These are phyloP conservation scores for Vigna unguiculata DNA, from an alignment of 306 rosid species.

Conservation along the genomic window DNA sequence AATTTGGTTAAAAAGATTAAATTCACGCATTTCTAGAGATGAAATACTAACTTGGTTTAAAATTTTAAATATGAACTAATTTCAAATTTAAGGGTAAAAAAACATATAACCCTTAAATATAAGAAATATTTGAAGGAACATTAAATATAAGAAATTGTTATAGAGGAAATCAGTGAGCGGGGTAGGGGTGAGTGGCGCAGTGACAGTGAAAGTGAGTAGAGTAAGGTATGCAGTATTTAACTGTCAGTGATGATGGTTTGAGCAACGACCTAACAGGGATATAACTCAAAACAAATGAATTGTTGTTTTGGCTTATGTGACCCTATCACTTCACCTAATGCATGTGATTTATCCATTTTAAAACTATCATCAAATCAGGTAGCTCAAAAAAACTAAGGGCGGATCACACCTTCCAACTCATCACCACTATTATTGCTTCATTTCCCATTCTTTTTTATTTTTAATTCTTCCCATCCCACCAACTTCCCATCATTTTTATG, in stretches of 20 bases:
- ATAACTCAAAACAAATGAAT: slow-evolving; percentile 13
- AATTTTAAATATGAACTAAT: too few species aligned
- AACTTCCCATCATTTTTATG: neutral
- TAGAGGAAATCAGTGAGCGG: slow-evolving; percentile 58
- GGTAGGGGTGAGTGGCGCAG: neutral
- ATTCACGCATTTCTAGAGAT: too few species aligned
- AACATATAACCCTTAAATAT: too few species aligned
- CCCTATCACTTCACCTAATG: slow-evolving; percentile 25
- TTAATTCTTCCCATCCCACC: slow-evolving; percentile 7
- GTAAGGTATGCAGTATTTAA: neutral
- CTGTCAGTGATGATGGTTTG: slow-evolving; percentile 30
- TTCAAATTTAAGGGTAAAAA: too few species aligned
- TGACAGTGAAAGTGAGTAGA: neutral
- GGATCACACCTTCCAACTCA: slow-evolving; percentile 38
- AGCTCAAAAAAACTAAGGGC: slow-evolving; percentile 54
- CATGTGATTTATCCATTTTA: slow-evolving; percentile 27
- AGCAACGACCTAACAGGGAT: slow-evolving; percentile 34
- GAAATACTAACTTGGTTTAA: too few species aligned
- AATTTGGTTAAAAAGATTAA: too few species aligned
- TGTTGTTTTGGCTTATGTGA: slow-evolving; percentile 27
- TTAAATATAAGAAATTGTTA: too few species aligned
- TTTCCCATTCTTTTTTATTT: slow-evolving; percentile 22
- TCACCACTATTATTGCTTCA: slow-evolving; percentile 36
- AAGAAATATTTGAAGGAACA: neutral
- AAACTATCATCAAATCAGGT: slow-evolving; percentile 48